phyloP scores from a whole-genome alignment of 768 basidiomycete genomes.

The Pisolithus marmoratus region DNA sequence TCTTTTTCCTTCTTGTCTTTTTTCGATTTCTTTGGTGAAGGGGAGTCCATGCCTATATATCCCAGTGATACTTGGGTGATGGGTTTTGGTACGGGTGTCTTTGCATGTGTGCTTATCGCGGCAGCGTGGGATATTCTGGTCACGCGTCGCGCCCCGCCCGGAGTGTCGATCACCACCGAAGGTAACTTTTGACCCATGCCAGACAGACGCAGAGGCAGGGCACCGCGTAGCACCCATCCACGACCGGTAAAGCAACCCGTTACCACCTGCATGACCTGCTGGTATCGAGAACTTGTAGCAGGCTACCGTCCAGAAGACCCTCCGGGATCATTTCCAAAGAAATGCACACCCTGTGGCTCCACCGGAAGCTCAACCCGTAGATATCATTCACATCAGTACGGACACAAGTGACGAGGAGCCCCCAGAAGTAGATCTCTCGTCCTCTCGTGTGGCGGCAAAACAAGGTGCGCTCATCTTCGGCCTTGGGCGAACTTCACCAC shows the following conservation, averaged over 20 bases:
- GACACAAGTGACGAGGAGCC: background rate
- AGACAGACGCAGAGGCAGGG: constrained; percentile 19
- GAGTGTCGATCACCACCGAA: background rate
- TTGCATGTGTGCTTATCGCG: background rate
- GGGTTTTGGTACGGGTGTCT: constrained; percentile 1
- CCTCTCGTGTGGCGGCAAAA: constrained; percentile 2
- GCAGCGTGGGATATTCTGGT: constrained; percentile 3
- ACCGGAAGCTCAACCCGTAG: background rate
- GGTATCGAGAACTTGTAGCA: constrained; percentile 1
- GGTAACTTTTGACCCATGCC: constrained; percentile 11
- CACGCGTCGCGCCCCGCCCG: constrained; percentile 22
- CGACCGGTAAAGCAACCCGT: constrained; percentile 12
- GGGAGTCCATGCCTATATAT: constrained; percentile 23
- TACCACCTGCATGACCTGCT: constrained; percentile 7
- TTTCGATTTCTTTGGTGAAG: constrained; percentile 54
- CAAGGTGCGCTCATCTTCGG: constrained; percentile 13
- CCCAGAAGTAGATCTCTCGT: background rate
- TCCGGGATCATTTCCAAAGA: constrained; percentile 21
- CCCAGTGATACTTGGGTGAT: constrained; percentile 15
- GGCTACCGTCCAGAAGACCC: constrained; percentile 22
- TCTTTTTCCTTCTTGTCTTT: constrained; percentile 65
- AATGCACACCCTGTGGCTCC: background rate
- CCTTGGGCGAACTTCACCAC: background rate
- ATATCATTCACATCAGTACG: background rate
- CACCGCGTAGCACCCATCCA: constrained; percentile 4